Percentiles rank a stretch among this genome's conserved stretches.
Conservation (phyloP, 1,139 yeast genomes). For the Blastobotrys malaysiensis region DNA sequence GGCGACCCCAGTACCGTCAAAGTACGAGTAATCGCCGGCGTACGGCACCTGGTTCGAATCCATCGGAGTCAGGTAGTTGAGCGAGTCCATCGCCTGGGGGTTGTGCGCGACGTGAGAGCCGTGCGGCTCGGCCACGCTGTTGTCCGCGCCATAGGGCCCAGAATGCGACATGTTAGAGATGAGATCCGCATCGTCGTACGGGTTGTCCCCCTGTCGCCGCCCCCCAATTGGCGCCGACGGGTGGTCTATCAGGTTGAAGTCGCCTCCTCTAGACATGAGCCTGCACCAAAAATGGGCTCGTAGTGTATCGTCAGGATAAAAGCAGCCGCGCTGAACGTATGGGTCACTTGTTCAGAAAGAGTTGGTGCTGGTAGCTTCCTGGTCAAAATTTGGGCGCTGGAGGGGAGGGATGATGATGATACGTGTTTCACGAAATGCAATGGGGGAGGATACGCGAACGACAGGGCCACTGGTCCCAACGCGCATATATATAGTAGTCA, state of each 20-base stretch:
- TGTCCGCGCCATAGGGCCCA: conserved; percentile 10
- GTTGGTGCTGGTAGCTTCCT: too few species aligned
- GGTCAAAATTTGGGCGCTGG: background rate
- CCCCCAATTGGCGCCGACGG: conserved; percentile 16
- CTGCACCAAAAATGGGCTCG: background rate
- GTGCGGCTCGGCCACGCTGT: conserved; percentile 9
- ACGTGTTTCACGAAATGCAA: background rate
- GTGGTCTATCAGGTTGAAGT: conserved; percentile 20
- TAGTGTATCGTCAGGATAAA: too few species aligned
- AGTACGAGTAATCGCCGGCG: conserved; percentile 14
- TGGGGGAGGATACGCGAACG: background rate
- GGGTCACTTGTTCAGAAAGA: too few species aligned
- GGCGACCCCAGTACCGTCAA: conserved; percentile 23
- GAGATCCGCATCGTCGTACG: conserved; percentile 6
- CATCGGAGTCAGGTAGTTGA: conserved; percentile 13
- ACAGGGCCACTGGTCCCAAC: background rate
- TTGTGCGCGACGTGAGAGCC: background rate
- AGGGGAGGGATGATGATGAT: background rate
- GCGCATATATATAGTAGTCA: background rate
- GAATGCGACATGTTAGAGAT: background rate
- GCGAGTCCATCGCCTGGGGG: conserved; percentile 1
- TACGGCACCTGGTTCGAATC: conserved; percentile 9
- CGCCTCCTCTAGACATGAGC: conserved; percentile 3
- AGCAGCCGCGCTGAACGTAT: too few species aligned
- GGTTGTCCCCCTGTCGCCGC: conserved; percentile 5